Base-by-base conservation (phyloP, 2,329 filamentous ascomycete genomes). In the Sporothrix globosa region DNA sequence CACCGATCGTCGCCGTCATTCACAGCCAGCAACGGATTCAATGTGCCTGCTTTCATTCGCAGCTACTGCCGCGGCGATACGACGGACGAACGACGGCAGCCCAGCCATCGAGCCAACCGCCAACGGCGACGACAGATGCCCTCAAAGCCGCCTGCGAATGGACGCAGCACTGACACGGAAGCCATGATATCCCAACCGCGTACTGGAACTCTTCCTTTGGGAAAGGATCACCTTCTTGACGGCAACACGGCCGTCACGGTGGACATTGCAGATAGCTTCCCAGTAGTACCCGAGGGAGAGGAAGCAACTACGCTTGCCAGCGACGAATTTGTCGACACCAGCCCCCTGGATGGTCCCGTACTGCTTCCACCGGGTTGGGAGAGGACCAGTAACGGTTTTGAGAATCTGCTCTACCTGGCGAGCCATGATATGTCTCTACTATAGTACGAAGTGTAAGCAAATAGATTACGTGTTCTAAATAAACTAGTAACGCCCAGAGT, bases 41-140 rank as follows among this genome's bases (percentile, higher is more conserved):
- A 78, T 58, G 75, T 78, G 1, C 71, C 75, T 2, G 73, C 71
- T 0, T 78, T 78, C 52, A 76, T 78, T 9, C 75, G 74, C 56
- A 72, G 73, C 17, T 78, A 77, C 70, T 77, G 77, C 56, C 72
- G 75, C 39, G 72, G 58, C 3, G 58, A 46, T 1, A 44, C 21
- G 1, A 5, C 11, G 3, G 44, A 24, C 2, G 9, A 48, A 39
- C 17, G 24, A 1, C 24, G 56, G 17, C 30, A 24, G 0, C n/a
- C 34, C 11, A 14, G 13, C 10, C 1, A 3, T 3, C 19, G 39
- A 2, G 0, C 44, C 1, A 10, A 24, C 4, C n/a, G 24, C 11
- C n/a, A n/a, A 9, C 34, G 58, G 14, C 56, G 56, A n/a, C 19
- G 56, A 7, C 34, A 13, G 3, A 17, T 30, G 13, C 27, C 14